Base-by-base conservation (phyloP, 495 filamentous ascomycete species). In the Podospora australis region DNA sequence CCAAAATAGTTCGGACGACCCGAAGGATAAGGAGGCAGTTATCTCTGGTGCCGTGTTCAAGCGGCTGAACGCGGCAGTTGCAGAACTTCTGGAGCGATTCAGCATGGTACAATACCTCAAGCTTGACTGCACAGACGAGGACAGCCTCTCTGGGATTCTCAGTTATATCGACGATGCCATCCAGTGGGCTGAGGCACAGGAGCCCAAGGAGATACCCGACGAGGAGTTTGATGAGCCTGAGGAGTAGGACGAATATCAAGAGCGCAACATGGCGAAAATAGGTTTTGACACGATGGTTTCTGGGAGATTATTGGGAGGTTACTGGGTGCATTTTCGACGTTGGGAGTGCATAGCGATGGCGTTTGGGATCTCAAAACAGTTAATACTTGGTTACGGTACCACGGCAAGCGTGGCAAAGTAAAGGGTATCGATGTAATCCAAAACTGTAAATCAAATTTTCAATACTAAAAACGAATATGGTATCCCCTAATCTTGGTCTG, bases 121-220 rank as follows among this genome's bases (percentile, higher is more conserved):
- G 70, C 70, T 98, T 26, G 86, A 97, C 60, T 87, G 80, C 39
- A 86, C 90, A 56, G 83, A 96, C 54, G 92, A 96, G 66, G 92
- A 98, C 54, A 96, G 91, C 61, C 86, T 98, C 7, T 82, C 78
- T 3, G 81, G 82, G 6, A 82, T 97, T n/a, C 64, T 98, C 52
- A 96, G 91, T 72, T 90, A 96, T 59, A 95, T 98, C 55, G 92
- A 98, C 52, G 90, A 98, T 71, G 84, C 86, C 4, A 90, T 96
- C 52, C 94, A 96, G 54, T 98, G 80, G 66, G 89, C 95, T 59
- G 92, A 98, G 56, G 90, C 92, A 10, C 92, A 97, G 62, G 92
- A 98, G 61, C 92, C 92, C 1, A 80, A 77, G 58, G 94, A 96
- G 62, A 79, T 91, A 17, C 78, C 78, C 16, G 90, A 96, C 46